Conservation (phyloP, 139 green algal species). For the Nannochloris sp. region DNA sequence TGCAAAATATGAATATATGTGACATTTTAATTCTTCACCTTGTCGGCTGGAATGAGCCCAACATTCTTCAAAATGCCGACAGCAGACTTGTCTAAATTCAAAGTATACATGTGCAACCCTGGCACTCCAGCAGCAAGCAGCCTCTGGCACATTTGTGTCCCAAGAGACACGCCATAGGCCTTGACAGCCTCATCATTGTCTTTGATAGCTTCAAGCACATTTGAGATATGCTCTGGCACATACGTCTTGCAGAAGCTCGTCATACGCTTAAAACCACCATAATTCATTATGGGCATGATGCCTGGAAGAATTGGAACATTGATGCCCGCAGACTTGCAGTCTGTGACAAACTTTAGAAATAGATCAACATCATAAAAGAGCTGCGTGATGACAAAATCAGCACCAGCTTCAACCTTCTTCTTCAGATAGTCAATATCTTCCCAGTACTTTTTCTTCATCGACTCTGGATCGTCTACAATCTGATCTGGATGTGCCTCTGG, state of each 20-base stretch:
- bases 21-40: slow-evolving; percentile 3
- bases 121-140: slow-evolving; percentile 61
- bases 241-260: slow-evolving; percentile 94
- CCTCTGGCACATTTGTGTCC: slow-evolving; percentile 77
- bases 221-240: slow-evolving; percentile 66
- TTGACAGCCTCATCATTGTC: slow-evolving; percentile 86
- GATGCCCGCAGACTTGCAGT: slow-evolving; percentile 75
- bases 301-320: slow-evolving; percentile 84
- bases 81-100: slow-evolving; percentile 78
- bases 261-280: slow-evolving; percentile 97
- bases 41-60: slow-evolving; percentile 48
- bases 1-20: background rate
- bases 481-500: slow-evolving; percentile 91
- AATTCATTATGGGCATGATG: slow-evolving; percentile 97
- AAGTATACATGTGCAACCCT: slow-evolving; percentile 95
- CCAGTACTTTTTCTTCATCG: slow-evolving; percentile 79
- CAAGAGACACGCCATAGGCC: slow-evolving; percentile 81
- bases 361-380: slow-evolving; percentile 91
- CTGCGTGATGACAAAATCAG: slow-evolving; percentile 89
- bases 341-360: slow-evolving; percentile 76
- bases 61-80: slow-evolving; percentile 75
- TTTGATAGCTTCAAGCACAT: slow-evolving; percentile 83
- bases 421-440: slow-evolving; percentile 89
- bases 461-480: slow-evolving; percentile 69
- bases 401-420: slow-evolving; percentile 90